phyloP scores from a whole-genome alignment of 805 yeast species.

The Lachancea sp. region DNA sequence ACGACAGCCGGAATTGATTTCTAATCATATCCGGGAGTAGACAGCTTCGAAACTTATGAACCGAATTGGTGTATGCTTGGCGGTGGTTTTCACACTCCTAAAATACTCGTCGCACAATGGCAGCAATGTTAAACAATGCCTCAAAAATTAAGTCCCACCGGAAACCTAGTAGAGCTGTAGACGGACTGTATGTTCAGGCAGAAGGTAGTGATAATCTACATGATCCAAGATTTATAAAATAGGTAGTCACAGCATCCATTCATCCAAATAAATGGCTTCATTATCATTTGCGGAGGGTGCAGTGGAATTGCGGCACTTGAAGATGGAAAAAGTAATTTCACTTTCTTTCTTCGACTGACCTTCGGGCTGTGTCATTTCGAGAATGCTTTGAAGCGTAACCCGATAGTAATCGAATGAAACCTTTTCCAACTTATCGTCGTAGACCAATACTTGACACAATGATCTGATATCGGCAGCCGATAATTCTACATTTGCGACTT shows the following conservation, averaged over 20 bases:
- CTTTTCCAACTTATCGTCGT: conserved; percentile 77
- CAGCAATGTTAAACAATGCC: not conserved
- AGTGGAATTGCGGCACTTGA: conserved; percentile 38
- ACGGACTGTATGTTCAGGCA: no score
- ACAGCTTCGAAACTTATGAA: conserved; percentile 37
- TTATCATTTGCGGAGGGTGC: conserved; percentile 36
- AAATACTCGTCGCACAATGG: not conserved
- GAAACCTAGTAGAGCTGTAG: no score
- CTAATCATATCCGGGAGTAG: conserved; percentile 33
- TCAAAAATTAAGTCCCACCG: not conserved
- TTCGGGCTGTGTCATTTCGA: conserved; percentile 49
- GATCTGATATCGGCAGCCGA: conserved; percentile 67
- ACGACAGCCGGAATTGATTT: conserved; percentile 20
- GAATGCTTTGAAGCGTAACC: conserved; percentile 78
- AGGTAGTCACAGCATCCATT: conserved; percentile 35
- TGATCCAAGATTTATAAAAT: not conserved
- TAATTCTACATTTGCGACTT: conserved; percentile 78
- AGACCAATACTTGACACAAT: conserved; percentile 79
- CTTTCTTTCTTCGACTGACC: conserved; percentile 13
- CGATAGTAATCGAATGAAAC: conserved; percentile 57
- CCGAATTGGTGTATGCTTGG: conserved; percentile 50
- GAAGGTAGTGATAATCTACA: no score
- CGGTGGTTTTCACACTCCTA: conserved; percentile 58
- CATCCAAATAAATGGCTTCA: conserved; percentile 44
- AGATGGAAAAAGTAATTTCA: conserved; percentile 36